A percentile compares a stretch with the other conserved stretches of the same genome.
Evolutionary conservation across 331 rosid genomes (phyloP).

Genomic region (Arachis monticola): DNA sequence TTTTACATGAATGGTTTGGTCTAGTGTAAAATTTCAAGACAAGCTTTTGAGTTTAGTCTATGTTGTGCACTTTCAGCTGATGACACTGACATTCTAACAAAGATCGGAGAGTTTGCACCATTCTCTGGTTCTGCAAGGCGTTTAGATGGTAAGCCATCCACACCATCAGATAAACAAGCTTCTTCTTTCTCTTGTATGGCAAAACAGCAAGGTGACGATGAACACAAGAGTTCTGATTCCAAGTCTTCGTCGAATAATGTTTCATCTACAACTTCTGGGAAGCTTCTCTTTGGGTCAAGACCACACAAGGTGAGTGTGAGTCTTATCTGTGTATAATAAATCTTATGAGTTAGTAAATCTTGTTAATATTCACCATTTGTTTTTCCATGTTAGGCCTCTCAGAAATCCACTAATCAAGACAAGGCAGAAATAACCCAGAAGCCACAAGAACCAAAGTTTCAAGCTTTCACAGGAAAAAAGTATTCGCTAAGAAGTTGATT

Average conservation of each 20-base stretch:
- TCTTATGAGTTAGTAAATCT: not conserved
- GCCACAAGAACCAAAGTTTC: conserved; percentile 47
- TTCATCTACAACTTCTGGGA: conserved; percentile 41
- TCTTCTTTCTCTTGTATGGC: conserved; percentile 40
- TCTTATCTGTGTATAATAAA: not conserved
- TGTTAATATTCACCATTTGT: not conserved
- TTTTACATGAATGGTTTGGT: not conserved
- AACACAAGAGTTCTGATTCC: conserved; percentile 34
- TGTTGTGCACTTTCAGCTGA: conserved; percentile 46
- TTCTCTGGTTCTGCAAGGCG: conserved; percentile 57
- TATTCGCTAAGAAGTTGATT: conserved; percentile 49
- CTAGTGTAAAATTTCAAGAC: not conserved
- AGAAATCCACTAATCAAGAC: conserved; percentile 36
- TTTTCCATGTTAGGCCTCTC: conserved; percentile 38
- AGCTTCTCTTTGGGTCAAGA: conserved; percentile 60
- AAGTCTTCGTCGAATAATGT: conserved; percentile 32
- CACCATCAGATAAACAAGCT: conserved; percentile 41
- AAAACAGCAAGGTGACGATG: conserved; percentile 41
- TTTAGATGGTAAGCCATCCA: conserved; percentile 49
- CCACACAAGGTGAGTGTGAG: conserved; percentile 41
- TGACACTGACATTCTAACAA: conserved; percentile 48
- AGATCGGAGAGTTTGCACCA: conserved; percentile 44
- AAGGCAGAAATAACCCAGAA: conserved; percentile 28
- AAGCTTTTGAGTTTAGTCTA: not conserved
- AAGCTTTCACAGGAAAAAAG: conserved; percentile 65